Base-by-base conservation (phyloP, 352 stramenopile genomes). In the Phytophthora idaei region DNA sequence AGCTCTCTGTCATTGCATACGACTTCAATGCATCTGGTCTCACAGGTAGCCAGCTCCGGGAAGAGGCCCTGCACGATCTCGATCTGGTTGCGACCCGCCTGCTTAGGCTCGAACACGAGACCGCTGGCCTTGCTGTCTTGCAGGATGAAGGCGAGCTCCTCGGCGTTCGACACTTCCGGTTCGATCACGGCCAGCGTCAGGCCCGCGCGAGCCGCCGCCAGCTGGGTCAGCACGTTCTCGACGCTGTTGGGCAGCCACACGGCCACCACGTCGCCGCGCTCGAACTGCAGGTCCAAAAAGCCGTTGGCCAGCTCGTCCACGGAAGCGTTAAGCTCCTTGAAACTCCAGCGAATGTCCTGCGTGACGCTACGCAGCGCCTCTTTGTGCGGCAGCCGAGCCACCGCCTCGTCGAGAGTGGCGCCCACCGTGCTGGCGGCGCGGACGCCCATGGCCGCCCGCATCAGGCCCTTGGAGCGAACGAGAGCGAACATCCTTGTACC, bases 261-360 rank as follows among this genome's bases (percentile, higher is more conserved):
- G 0, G 89, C 89, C 45, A 96, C 74, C 61, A 94, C 87, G 56
- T 94, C 83, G 25, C 85, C 44, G 70, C 55, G 63, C 27, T 80
- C 69, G 69, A 96, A 87, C 64, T 90, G 67, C 55, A 95, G 74
- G 62, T 84, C 83, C 56, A 89, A 57, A 57, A 96, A 83, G 14
- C 89, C 87, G 70, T 90, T 87, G 52, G 87, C 85, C 39, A 95
- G 52, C 57, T 96, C 85, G 67, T 92, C 78, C 52, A 94, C 89
- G 25, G 70, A 71, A 28, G 73, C 67, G 50, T 86, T 76, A n/a
- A 96, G 83, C 68, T 96, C 87, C 73, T 90, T 78, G 76, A 89
- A 96, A 61, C 85, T 94, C 80, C 83, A 94, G 55, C 87, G 89
- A 48, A 94, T 71, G 64, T 95, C 89, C 74, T 93, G 84, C 71